Evolutionary conservation across 2,329 filamentous ascomycete species (phyloP).

Genomic region (Penicillium aurantiogriseum): DNA sequence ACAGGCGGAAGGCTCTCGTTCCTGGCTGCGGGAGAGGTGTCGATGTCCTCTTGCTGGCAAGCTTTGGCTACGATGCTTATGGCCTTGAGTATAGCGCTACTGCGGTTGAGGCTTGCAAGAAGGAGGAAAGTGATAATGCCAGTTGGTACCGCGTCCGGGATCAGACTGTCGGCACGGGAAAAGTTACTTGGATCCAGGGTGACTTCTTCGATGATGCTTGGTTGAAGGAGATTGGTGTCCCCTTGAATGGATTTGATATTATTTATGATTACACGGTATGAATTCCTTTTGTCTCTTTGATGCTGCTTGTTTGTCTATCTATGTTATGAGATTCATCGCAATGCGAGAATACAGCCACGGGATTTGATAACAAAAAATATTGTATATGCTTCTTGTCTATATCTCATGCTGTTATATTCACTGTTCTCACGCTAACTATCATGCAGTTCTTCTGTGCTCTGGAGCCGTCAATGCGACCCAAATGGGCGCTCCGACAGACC

Average conservation of each 20-base stretch:
- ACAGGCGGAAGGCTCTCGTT: conserved; percentile 62
- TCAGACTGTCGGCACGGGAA: conserved; percentile 37
- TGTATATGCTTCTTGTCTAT: background rate
- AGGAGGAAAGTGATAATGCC: conserved; percentile 35
- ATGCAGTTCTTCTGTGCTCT: conserved; percentile 62
- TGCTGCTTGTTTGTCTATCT: background rate
- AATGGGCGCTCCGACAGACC: conserved; percentile 57
- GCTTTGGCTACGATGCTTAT: conserved; percentile 72
- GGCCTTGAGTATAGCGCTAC: conserved; percentile 67
- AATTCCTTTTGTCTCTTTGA: conserved; percentile 4
- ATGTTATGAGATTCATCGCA: background rate
- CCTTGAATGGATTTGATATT: conserved; percentile 44
- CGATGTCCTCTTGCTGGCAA: conserved; percentile 72
- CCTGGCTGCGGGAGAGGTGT: conserved; percentile 81
- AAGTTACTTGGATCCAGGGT: conserved; percentile 43
- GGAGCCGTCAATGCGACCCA: conserved; percentile 53
- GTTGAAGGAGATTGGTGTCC: conserved; percentile 35
- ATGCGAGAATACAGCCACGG: background rate
- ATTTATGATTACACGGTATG: conserved; percentile 64
- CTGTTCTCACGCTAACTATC: conserved; percentile 10
- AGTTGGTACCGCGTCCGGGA: conserved; percentile 39
- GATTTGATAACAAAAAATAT: background rate
- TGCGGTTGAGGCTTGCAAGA: conserved; percentile 43
- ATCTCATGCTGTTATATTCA: background rate
- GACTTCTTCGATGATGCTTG: conserved; percentile 49